A percentile compares a stretch with the other conserved stretches of the same genome.
These are phyloP conservation scores for Neopestalotiopsis sp. DNA, from an alignment of 2,329 filamentous ascomycete species.

Conservation along the genomic window DNA sequence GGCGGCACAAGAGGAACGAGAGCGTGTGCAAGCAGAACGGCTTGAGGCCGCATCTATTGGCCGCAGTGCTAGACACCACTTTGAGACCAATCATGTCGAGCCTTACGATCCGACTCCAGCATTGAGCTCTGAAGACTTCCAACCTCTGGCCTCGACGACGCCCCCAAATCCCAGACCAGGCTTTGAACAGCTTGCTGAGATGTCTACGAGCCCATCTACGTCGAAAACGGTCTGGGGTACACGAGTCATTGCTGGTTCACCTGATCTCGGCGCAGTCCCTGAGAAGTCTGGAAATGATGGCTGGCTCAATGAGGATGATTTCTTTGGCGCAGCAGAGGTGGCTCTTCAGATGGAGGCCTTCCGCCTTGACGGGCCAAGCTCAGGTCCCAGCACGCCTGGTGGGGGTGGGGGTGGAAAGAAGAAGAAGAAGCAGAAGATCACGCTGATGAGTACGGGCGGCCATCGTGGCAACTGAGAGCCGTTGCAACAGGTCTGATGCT, in stretches of 20 bases:
- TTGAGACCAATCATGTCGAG: slow-evolving; percentile 44
- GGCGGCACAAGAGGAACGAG: slow-evolving; percentile 84
- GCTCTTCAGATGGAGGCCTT: slow-evolving; percentile 64
- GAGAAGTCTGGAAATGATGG: slow-evolving; percentile 70
- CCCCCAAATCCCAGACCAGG: slow-evolving; percentile 64
- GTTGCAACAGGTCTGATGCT: not conserved
- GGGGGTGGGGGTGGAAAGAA: slow-evolving; percentile 49
- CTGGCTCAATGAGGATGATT: slow-evolving; percentile 83
- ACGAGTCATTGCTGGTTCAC: slow-evolving; percentile 65
- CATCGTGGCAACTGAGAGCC: slow-evolving; percentile 37
- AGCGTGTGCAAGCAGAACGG: slow-evolving; percentile 81
- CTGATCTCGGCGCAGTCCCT: slow-evolving; percentile 52
- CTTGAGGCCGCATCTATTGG: slow-evolving; percentile 75
- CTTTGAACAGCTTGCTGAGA: slow-evolving; percentile 73
- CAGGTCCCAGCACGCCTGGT: slow-evolving; percentile 27
- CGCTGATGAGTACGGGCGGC: slow-evolving; percentile 72
- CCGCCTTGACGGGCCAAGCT: slow-evolving; percentile 40
- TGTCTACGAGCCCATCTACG: slow-evolving; percentile 81
- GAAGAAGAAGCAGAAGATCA: slow-evolving; percentile 77
- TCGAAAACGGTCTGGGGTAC: slow-evolving; percentile 94
- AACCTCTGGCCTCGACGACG: slow-evolving; percentile 61
- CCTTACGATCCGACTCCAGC: slow-evolving; percentile 43
- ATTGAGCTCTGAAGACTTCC: slow-evolving; percentile 67
- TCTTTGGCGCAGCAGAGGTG: slow-evolving; percentile 68
- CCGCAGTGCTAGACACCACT: slow-evolving; percentile 49